Evolutionary conservation across 768 basidiomycete species (phyloP), one percentile per base, ranked within the genome.

Genomic region (Kwoniella bestiolae): DNA sequence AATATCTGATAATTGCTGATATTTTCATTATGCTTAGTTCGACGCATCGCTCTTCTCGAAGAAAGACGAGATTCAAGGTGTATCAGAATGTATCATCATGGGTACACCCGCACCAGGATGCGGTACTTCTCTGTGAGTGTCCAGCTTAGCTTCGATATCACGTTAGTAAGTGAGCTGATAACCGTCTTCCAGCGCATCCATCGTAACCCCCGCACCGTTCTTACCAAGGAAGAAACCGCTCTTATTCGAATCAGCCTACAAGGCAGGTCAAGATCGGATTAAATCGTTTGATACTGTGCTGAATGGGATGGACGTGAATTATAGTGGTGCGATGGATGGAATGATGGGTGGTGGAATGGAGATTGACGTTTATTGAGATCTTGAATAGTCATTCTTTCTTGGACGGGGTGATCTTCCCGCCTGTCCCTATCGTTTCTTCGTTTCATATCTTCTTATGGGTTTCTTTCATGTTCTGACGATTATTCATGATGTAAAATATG

Each of bases 71-170:
- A 96, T 99, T 59, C 89, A 92, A 31, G 96, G 96, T 56, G 95
- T 99, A 5, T 98, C 96, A 21, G 96, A 99, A 81, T 97, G 95
- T 79, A 99, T 99, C 79, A 98, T 99, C 81, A 94, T 99, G 93
- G 94, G 94, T 32, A 96, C 95, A 75, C 89, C 94, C 38, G 94
- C 94, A 0, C 90, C 92, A 5, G 90, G 88, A 75, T 94, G 93
- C 75, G 94, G 94, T 28, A 97, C 94, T 8, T 94, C 93, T 0
- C 89, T 97, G 93, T 94, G 77, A 62, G 75, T 71, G 29, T n/a
- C n/a, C n/a, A n/a, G n/a, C n/a, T n/a, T n/a, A n/a, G n/a, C n/a
- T n/a, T n/a, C n/a, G n/a, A n/a, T n/a, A n/a, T n/a, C n/a, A n/a
- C n/a, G n/a, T n/a, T n/a, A n/a, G n/a, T n/a, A n/a, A n/a, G n/a